A percentile compares a stretch with the other conserved stretches of the same genome.
These are phyloP conservation scores for Aristolochia californica DNA, from an alignment of 164 flowering plant genomes.

Conservation along the genomic window DNA sequence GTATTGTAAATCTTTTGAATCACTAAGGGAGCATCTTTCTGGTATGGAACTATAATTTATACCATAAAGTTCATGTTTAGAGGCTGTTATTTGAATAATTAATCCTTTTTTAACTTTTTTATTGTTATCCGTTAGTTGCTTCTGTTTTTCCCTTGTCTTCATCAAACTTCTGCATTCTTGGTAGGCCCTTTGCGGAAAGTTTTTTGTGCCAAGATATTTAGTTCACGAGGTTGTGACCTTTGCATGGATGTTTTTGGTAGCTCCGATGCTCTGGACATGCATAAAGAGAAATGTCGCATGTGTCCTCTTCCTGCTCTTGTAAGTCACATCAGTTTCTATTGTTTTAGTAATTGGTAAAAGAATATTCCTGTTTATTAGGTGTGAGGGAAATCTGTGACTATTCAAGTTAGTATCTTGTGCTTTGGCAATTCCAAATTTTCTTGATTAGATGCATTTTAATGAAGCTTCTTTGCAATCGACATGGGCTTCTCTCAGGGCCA, in stretches of 20 bases:
- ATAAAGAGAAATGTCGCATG: slow-evolving; percentile 32
- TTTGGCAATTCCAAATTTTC: background rate
- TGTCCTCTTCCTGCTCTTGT: slow-evolving; percentile 39
- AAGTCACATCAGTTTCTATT: slow-evolving; percentile 16
- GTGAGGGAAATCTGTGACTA: too few species aligned
- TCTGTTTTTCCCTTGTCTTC: too few species aligned
- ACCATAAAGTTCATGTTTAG: too few species aligned
- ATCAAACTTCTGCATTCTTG: too few species aligned
- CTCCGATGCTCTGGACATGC: slow-evolving; percentile 25
- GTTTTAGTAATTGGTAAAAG: slow-evolving; percentile 1
- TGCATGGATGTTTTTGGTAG: slow-evolving; percentile 53
- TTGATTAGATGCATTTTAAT: background rate
- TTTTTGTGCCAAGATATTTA: slow-evolving; percentile 33
- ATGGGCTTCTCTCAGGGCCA: background rate
- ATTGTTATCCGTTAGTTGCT: too few species aligned
- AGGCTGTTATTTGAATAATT: too few species aligned
- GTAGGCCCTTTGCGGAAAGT: slow-evolving; percentile 46
- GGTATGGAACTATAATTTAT: background rate
- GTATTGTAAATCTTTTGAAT: too few species aligned
- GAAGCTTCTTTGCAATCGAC: background rate
- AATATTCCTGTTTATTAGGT: background rate
- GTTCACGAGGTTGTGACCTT: slow-evolving; percentile 43
- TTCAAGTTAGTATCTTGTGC: background rate
- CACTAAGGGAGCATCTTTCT: too few species aligned
- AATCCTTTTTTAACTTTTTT: too few species aligned